phyloP scores from a whole-genome alignment of 805 yeast genomes.

The Lipomyces kockii region DNA sequence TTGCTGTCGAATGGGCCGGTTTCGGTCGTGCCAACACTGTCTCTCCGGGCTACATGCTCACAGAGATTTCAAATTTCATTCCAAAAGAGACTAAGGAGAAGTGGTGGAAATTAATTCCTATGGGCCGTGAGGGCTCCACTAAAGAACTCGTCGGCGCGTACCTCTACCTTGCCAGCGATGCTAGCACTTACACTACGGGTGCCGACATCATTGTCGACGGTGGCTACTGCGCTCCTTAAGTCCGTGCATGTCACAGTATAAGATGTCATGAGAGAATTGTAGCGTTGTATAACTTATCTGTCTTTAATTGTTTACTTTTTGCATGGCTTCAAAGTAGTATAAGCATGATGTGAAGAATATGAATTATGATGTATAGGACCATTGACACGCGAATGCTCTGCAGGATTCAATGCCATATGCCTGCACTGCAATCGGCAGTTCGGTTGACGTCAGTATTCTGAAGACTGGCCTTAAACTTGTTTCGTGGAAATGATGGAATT shows the following conservation, averaged over 20 bases:
- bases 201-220: slow-evolving; percentile 79
- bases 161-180: slow-evolving; percentile 77
- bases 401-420: neutral
- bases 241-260: neutral
- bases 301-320: neutral
- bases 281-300: neutral
- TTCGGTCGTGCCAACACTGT: slow-evolving; percentile 84
- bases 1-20: slow-evolving; percentile 88
- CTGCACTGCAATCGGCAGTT: neutral
- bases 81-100: slow-evolving; percentile 43
- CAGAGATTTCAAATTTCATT: slow-evolving; percentile 54
- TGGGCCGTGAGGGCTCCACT: slow-evolving; percentile 77
- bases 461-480: neutral
- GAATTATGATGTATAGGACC: too few relatives aligned
- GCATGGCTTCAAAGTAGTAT: too few relatives aligned
- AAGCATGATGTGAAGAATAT: neutral
- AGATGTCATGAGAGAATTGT: neutral
- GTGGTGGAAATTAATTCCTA: slow-evolving; percentile 55
- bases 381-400: too few relatives aligned
- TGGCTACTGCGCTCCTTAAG: slow-evolving; percentile 45
- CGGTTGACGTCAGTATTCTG: neutral
- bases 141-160: slow-evolving; percentile 67
- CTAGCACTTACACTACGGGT: slow-evolving; percentile 80
- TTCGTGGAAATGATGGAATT: neutral
- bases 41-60: slow-evolving; percentile 84